phyloP scores from a whole-genome alignment of 768 basidiomycete species.

The Boletus speciosus region DNA sequence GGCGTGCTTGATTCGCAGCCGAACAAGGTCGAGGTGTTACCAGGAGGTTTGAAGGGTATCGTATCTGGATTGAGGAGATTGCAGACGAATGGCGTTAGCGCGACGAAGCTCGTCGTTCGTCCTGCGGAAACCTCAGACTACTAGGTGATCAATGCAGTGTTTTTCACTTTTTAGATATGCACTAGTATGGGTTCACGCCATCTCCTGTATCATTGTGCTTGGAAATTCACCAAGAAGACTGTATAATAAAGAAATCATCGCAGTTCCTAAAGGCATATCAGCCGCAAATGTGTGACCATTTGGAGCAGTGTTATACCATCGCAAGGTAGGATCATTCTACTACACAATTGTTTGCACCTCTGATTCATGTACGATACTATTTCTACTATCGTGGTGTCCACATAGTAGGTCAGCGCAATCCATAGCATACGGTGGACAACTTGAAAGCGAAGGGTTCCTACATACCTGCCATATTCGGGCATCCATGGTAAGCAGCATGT shows the following conservation, averaged over 20 bases:
- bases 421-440: no score
- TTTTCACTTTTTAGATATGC: neutral
- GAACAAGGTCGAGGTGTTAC: constrained; percentile 36
- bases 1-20: constrained; percentile 23
- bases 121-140: constrained; percentile 8
- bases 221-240: neutral
- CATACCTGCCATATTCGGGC: neutral
- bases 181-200: no score
- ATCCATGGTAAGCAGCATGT: neutral
- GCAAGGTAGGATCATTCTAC: no score
- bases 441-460: neutral
- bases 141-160: neutral
- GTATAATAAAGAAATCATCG: no score
- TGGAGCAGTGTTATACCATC: no score
- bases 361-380: no score
- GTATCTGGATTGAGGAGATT: constrained; percentile 31
- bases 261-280: no score
- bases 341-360: no score
- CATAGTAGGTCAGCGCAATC: no score
- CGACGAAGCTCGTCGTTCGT: constrained; percentile 37
- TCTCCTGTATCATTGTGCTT: neutral
- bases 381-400: no score
- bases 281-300: no score
- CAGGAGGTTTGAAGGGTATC: constrained; percentile 36
- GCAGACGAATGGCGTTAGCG: constrained; percentile 32